Base-by-base conservation (phyloP, 768 basidiomycete species). In the Aureoboletus auriporus region DNA sequence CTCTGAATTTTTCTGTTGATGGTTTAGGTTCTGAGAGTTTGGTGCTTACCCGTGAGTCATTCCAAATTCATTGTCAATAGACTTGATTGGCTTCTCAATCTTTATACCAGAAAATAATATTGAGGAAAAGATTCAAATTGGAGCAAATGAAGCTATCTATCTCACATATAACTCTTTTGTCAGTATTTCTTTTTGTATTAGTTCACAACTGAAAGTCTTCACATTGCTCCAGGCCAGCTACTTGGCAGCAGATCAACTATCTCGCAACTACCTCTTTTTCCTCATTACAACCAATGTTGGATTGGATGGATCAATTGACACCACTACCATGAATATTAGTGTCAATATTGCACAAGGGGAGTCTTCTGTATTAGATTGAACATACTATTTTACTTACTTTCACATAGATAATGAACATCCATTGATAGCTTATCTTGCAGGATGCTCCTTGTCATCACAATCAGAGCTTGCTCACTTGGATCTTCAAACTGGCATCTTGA, bases 281-380 rank as follows among this genome's bases (percentile, higher is more conserved):
- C 28, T 55, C 1, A 39, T 49, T 1, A 56, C 58, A 31, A 50
- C 58, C 8, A 26, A 13, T 31, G 3, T 56, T 26, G 30, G 53
- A 10, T 9, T 49, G 8, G 39, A 59, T 23, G 14, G 3, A 13
- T 45, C 50, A 37, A 8, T 39, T 36, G 0, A 2, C 6, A 17
- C 35, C 0, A 44, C 11, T n/a, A 13, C 26, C 6, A 17, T 8
- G 4, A 6, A 17, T 20, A 9, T 43, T 3, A 40, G 14, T 39
- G 20, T 47, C 10, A 37, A 42, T 1, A 23, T 40, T 38, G 39
- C 45, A 45, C 1, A 6, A 30, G 27, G 41, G 44, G 7, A 2
- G 4, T 39, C 0, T 8, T 23, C 8, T 5, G 3, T n/a, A 1
- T 26, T 8, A 17, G 5, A 8, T 6, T 31, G 4, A 1, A 17